Evolutionary conservation across 495 filamentous ascomycete species (phyloP), one percentile per base, ranked within the genome.

Genomic region (Aspergillus sclerotiicarbonarius): DNA sequence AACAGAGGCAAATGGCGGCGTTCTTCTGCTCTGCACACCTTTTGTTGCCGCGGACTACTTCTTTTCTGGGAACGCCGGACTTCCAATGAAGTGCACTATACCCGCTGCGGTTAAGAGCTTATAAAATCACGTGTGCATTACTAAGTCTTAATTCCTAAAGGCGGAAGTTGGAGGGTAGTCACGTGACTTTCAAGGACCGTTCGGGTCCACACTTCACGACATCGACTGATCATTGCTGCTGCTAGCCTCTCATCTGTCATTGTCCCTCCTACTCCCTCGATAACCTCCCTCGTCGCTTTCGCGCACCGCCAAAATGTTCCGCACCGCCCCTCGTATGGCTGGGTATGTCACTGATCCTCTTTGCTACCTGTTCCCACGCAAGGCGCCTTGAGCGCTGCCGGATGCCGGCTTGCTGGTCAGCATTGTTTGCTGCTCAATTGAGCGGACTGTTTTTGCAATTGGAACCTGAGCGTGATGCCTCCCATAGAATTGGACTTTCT

Each of bases 281-380:
- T 35, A 53, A 56, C 55, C 60, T 59, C 63, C 57, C 54, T 64
- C 53, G 53, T 72, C 65, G 61, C 61, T 52, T 58, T 67, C 56
- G 54, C 61, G 67, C 49, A 72, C 67, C 69, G 69, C 62, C 65
- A 78, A 69, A 70, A 79, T 79, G 71, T 72, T 75, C 68, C 76
- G 74, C 70, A 77, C 76, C 63, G 70, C 64, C 60, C 74, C 76
- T 67, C 75, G 76, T 56, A 65, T 78, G 65, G 75, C 75, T 58
- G 76, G 75, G 76, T 79, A 76, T 45, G 76, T 75, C 12, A 9
- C 19, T 60, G 33, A 21, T 20, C 12, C 8, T 58, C 18, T 33
- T 48, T 30, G 25, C 30, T 6, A 3, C 31, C 29, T 44, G n/a
- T 53, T 30, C 49, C 19, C 43, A 18, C 12, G 16, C 21, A 9